Evolutionary conservation across 179 eudicot genomes (phyloP).

Genomic region (Silene coronaria): DNA sequence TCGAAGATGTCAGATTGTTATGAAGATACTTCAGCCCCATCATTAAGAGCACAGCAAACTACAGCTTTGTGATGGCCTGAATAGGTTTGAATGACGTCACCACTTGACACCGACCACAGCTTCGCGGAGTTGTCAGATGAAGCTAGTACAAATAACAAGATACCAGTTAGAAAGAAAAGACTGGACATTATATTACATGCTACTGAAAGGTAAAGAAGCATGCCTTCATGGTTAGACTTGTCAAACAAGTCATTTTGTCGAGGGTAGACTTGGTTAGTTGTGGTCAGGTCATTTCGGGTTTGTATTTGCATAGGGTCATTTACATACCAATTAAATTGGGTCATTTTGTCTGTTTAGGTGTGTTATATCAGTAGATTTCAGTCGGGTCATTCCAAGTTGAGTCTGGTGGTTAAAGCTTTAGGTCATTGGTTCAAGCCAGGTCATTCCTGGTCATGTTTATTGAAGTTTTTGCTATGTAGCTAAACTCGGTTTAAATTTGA

Average conservation of each 20-base stretch:
- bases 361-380: no score
- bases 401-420: no score
- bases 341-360: neutral
- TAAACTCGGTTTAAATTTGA: no score
- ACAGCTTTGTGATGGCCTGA: slow-evolving; percentile 92
- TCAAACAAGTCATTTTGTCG: neutral
- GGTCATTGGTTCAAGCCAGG: no score
- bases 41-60: slow-evolving; percentile 90
- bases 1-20: neutral
- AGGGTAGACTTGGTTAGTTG: neutral
- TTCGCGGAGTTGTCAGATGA: slow-evolving; percentile 85
- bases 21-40: slow-evolving; percentile 72
- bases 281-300: neutral
- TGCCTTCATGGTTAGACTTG: no score
- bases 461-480: no score
- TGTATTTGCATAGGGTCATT: neutral
- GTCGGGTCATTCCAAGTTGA: no score
- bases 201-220: no score
- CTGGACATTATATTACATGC: neutral
- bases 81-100: slow-evolving; percentile 71
- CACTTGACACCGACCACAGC: slow-evolving; percentile 70
- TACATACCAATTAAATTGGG: neutral
- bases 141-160: slow-evolving; percentile 39
- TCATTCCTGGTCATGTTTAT: no score
- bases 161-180: neutral